Evolutionary conservation across 78 protist genomes (phyloP).

Genomic region (Dictyostelium capitatum): DNA sequence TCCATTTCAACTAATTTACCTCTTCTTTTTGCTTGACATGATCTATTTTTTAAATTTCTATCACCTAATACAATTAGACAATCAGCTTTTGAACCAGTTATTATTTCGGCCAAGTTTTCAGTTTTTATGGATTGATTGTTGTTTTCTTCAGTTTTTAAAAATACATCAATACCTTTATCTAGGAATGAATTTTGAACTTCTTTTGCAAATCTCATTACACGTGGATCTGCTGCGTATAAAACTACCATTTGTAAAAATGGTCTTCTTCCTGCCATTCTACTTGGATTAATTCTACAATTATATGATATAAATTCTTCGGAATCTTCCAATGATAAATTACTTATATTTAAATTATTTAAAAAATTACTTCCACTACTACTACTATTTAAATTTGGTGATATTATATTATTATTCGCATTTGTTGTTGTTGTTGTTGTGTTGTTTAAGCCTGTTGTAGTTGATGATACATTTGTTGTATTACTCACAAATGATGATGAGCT

Average conservation of each 20-base stretch:
- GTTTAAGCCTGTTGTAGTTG: background rate
- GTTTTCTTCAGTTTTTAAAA: conserved; percentile 69
- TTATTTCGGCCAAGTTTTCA: conserved; percentile 81
- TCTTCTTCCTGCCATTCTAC: conserved; percentile 73
- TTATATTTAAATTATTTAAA: conserved; percentile 2
- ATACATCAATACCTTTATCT: conserved; percentile 77
- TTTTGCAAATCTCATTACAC: conserved; percentile 70
- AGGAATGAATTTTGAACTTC: conserved; percentile 65
- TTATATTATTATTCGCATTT: background rate
- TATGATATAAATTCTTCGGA: conserved; percentile 52
- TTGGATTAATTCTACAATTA: conserved; percentile 40
- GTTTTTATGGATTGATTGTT: conserved; percentile 73
- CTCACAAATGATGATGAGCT: background rate
- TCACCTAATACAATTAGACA: conserved; percentile 82
- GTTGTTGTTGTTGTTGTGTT: background rate
- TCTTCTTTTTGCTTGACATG: conserved; percentile 77
- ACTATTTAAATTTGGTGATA: background rate
- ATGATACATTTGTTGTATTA: background rate
- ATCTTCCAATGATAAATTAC: conserved; percentile 45
- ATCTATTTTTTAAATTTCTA: conserved; percentile 80
- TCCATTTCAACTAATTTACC: conserved; percentile 82
- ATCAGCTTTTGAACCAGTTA: conserved; percentile 81
- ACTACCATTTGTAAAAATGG: conserved; percentile 85
- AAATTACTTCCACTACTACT: conserved; percentile 15
- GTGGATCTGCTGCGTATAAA: conserved; percentile 66